Base-by-base conservation (phyloP, 441 rosid genomes). In the Jatropha podagrica region DNA sequence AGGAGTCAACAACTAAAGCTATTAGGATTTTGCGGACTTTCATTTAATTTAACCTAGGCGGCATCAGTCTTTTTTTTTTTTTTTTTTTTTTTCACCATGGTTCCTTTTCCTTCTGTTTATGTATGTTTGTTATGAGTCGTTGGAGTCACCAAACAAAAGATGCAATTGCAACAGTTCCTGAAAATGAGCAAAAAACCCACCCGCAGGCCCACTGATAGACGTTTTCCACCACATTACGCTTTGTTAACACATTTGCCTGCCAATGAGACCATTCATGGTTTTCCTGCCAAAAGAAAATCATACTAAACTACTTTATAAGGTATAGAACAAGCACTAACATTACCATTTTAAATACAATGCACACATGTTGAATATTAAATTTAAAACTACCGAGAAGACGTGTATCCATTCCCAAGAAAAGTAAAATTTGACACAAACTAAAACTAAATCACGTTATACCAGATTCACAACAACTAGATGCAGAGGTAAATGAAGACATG, bases 181-280 rank as follows among this genome's bases (percentile, higher is more conserved):
- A 27, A 48, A 37, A n/a, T 37, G 44, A 65, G 27, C 44, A 14
- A n/a, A 68, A 59, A 68, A 84, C 94, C 71, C 82, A 96, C 99
- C 99, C 98, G 71, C 99, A 95, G 40, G 91, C 90, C 99, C 99
- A 95, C 73, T 90, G 91, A 79, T 87, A 89, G 38, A 93, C 91
- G 83, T 95, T 95, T 86, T 95, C 99, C 82, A 90, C 81, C 3
- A 91, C 83, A 83, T 95, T 95, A 71, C 98, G 96, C 80, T 90
- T 86, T 65, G 89, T 84, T 73, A 95, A 84, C 59, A 90, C 87
- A 86, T 83, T 87, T 61, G 89, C 76, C 48, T 89, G 94, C 99
- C 98, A 93, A 58, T 92, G 93, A 78, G 66, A 76, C 99, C 99
- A 95, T 59, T 84, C 85, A 79, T 72, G 83, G 76, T 88, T 89